Percentiles rank a stretch among this genome's conserved stretches.
These are phyloP conservation scores for Macrolepiota fuliginosa DNA, from an alignment of 768 basidiomycete genomes.

Conservation along the genomic window DNA sequence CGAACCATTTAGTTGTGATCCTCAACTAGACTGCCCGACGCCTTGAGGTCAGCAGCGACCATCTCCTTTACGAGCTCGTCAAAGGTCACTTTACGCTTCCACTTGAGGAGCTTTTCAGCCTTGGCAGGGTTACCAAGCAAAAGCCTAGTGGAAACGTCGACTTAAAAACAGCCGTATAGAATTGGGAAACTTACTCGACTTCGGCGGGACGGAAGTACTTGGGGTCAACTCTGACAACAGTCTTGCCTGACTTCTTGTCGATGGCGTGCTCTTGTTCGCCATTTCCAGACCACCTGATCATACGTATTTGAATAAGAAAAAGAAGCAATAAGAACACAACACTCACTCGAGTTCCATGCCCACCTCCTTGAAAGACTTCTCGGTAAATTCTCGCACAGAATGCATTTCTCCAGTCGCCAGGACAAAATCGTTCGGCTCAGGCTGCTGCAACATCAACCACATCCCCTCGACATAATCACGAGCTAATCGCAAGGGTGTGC, in stretches of 20 bases:
- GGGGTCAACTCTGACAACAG: slow-evolving; percentile 82
- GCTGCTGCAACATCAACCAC: slow-evolving; percentile 96
- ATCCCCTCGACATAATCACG: slow-evolving; percentile 95
- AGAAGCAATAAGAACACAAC: background rate
- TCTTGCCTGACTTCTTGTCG: slow-evolving; percentile 63
- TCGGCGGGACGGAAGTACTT: slow-evolving; percentile 94
- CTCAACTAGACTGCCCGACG: slow-evolving; percentile 71
- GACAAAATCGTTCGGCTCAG: slow-evolving; percentile 82
- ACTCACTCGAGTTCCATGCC: slow-evolving; percentile 65
- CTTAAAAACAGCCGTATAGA: background rate
- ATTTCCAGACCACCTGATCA: slow-evolving; percentile 67
- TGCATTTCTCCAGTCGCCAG: slow-evolving; percentile 97
- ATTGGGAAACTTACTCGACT: slow-evolving; percentile 70
- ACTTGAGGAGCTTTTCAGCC: slow-evolving; percentile 84
- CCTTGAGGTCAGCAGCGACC: slow-evolving; percentile 80
- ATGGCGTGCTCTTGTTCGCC: slow-evolving; percentile 79
- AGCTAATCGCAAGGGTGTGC: slow-evolving; percentile 37
- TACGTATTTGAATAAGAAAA: slow-evolving; percentile 4
- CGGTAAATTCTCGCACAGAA: slow-evolving; percentile 88
- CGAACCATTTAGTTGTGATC: slow-evolving; percentile 65
- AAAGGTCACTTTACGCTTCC: slow-evolving; percentile 87
- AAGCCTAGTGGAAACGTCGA: slow-evolving; percentile 28
- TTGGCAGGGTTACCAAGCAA: slow-evolving; percentile 87
- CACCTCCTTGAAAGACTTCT: slow-evolving; percentile 76
- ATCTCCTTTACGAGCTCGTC: slow-evolving; percentile 87